Evolutionary conservation across 495 filamentous ascomycete species (phyloP), one percentile per base, ranked within the genome.

Genomic region (Terfezia claveryi): DNA sequence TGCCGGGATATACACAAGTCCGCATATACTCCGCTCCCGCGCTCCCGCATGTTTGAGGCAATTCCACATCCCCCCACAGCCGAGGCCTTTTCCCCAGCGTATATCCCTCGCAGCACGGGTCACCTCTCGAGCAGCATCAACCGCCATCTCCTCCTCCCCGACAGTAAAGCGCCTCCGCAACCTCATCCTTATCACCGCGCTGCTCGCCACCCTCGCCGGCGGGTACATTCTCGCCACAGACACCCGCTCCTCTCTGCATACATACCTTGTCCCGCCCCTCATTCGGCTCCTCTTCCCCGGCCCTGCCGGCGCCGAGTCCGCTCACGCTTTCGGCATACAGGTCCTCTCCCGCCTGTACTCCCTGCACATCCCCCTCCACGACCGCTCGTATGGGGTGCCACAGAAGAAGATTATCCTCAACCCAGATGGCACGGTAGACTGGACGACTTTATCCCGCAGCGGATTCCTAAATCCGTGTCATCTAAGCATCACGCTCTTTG

Each of bases 221-320:
- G 72, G 73, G 36, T 91, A 84, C 64, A 69, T 84, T 11, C 27
- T 36, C 46, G 32, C 11, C 23, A 95, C 89, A 55, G 91, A 98
- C 69, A 94, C 89, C 11, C 79, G 91, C 56, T 84, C 91, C 23
- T 81, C 80, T 61, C 62, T 89, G 55, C 91, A 95, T 71, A 76
- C 77, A 56, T 94, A 82, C 68, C 71, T 83, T n/a, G 71, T 85
- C 36, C 81, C 86, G 23, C 87, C 80, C 16, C 66, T 81, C 49
- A 70, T 96, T 11, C 76, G 89, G 11, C 62, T 72, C 54, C 11
- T 92, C 36, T 87, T 70, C 2, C 57, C 51, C 12, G 61, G 74
- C 54, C 27, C 27, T 32, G 75, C 81, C 1, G 89, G 95, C 67
- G 87, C 87, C 41, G 91, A 96, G 67, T 85, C 87, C 37, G 91